Evolutionary conservation across 495 filamentous ascomycete species (phyloP), one percentile per base, ranked within the genome.

Genomic region (Daldinia decipiens): DNA sequence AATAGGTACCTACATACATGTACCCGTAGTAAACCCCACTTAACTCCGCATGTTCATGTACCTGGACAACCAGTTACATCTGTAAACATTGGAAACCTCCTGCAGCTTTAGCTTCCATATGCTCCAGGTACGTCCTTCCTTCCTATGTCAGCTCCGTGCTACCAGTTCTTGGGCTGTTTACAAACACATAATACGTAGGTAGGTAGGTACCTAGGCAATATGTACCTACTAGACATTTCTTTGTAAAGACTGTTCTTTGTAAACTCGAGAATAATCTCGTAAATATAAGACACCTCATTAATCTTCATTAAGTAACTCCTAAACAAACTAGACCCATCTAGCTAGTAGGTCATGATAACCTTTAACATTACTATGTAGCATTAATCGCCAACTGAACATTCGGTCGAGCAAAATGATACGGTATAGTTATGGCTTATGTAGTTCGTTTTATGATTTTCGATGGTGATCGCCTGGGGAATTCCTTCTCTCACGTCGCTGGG

Each of bases 401-500:
- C 50, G 9, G 1, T 4, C 12, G 8, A n/a, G 8, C 27, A 26
- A 31, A 21, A n/a, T 17, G 1, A 53, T 53, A 31, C 13, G 8
- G 15, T 27, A 31, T 29, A 31, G 2, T 31, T 8, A 53, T 31
- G 4, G 15, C 26, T 29, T 5, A 8, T 31, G 11, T 21, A 24
- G 3, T 19, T 31, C 13, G 9, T 17, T 8, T 31, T 31, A 31
- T 31, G 15, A 5, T 4, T 17, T 39, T 62, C 53, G 47, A 58
- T 31, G 59, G 40, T 26, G 59, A 19, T 55, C 63, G 19, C 58
- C 57, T 51, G 61, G 60, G 17, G 56, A 59, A 29, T 40, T 65
- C 21, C 65, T 65, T 34, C 70, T 58, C 29, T 59, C 59, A 31
- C 65, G 51, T 26, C 47, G 59, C 31, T 43, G 58, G 13, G 75